These are phyloP conservation scores for Nigrospora osmanthi DNA, from an alignment of 2,329 filamentous ascomycete species.

Conservation along the genomic window DNA sequence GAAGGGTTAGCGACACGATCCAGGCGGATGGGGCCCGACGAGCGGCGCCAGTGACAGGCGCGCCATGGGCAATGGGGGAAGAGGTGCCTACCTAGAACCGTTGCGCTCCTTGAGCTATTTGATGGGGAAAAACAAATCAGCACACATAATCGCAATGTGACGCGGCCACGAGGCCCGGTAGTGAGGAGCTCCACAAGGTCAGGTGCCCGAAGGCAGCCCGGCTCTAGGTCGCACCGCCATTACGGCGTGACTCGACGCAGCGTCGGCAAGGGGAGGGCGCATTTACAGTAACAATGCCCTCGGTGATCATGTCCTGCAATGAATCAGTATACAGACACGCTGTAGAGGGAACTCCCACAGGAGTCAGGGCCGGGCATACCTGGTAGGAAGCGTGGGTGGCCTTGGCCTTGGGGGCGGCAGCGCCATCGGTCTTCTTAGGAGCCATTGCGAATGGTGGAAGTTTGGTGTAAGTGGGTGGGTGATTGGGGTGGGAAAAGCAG, in stretches of 20 bases:
- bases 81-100: constrained; percentile 39
- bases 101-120: constrained; percentile 55
- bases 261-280: constrained; percentile 20
- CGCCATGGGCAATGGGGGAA: not conserved
- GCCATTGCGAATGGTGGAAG: constrained; percentile 37
- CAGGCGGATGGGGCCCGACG: not conserved
- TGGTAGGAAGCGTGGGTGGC: constrained; percentile 49
- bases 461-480: constrained; percentile 9
- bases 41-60: constrained; percentile 1
- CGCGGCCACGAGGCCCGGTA: too few species aligned
- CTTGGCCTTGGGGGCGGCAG: constrained; percentile 41
- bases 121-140: constrained; percentile 27
- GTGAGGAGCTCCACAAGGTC: too few species aligned
- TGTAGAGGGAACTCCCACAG: constrained; percentile 6
- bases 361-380: constrained; percentile 30
- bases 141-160: constrained; percentile 10
- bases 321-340: constrained; percentile 24
- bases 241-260: constrained; percentile 23
- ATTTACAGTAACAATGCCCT: constrained; percentile 54
- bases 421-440: constrained; percentile 48
- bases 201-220: too few species aligned
- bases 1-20: constrained; percentile 17
- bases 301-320: constrained; percentile 52
- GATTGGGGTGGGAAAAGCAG: constrained; percentile 9
- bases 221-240: too few species aligned